Percentiles rank a stretch among this genome's conserved stretches.
These are phyloP conservation scores for Synchytrium microbalum DNA, from an alignment of 371 early-diverging fungal genomes.

Conservation along the genomic window DNA sequence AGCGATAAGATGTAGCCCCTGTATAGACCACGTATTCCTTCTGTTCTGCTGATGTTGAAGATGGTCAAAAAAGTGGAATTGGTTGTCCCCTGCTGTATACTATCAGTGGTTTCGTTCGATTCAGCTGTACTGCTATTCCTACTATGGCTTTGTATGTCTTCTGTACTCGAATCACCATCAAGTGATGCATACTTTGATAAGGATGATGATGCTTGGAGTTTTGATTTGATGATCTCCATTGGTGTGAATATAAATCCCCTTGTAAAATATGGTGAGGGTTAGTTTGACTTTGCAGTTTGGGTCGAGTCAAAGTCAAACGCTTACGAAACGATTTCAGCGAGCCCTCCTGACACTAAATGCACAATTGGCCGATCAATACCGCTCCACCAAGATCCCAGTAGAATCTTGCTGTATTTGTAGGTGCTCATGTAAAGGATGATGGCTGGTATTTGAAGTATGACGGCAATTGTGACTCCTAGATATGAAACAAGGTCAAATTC, in stretches of 20 bases:
- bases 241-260: neutral
- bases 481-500: too few species aligned
- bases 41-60: constrained; percentile 12
- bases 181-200: neutral
- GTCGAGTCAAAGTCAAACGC: neutral
- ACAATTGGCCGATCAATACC: neutral
- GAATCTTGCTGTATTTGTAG: neutral
- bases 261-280: neutral
- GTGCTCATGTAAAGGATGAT: neutral
- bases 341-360: neutral
- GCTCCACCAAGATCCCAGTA: neutral
- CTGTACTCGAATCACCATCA: neutral
- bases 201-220: neutral
- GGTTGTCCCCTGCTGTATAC: too few species aligned
- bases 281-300: too few species aligned
- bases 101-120: too few species aligned
- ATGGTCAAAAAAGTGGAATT: neutral
- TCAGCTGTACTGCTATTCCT: too few species aligned
- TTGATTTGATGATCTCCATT: constrained; percentile 1
- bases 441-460: neutral
- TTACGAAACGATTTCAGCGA: neutral
- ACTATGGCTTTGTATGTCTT: neutral
- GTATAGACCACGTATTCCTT: constrained; percentile 61
- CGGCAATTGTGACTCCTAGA: neutral
- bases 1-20: constrained; percentile 65